phyloP scores from a whole-genome alignment of 768 basidiomycete species.

The Saitozyma sp. region DNA sequence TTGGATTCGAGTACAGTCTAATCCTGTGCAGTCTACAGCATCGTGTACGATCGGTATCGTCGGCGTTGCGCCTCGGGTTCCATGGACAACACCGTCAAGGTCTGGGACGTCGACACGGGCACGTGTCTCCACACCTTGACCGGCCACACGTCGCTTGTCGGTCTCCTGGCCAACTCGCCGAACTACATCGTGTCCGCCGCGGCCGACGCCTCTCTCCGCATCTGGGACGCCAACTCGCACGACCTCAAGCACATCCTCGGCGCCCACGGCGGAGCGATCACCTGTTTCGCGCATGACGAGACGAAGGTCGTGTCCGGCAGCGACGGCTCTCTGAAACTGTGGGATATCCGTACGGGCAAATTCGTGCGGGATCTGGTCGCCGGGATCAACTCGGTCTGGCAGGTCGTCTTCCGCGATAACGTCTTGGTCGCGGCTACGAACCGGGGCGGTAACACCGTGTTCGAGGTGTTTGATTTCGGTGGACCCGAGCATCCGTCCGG shows the following conservation, averaged over 20 bases:
- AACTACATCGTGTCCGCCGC: slow-evolving; percentile 92
- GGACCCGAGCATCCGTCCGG: slow-evolving; percentile 15
- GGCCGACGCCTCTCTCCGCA: slow-evolving; percentile 88
- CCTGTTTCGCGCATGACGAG: slow-evolving; percentile 98
- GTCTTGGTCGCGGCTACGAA: slow-evolving; percentile 84
- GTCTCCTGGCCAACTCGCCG: slow-evolving; percentile 82
- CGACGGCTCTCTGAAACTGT: slow-evolving; percentile 96
- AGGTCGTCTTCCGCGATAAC: slow-evolving; percentile 89
- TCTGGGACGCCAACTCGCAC: slow-evolving; percentile 89
- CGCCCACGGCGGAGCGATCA: slow-evolving; percentile 95
- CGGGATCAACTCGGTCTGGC: slow-evolving; percentile 94
- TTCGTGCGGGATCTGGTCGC: slow-evolving; percentile 85
- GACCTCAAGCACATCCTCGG: slow-evolving; percentile 76
- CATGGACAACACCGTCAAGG: slow-evolving; percentile 94
- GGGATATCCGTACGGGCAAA: slow-evolving; percentile 85
- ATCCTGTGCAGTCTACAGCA: slow-evolving; percentile 75
- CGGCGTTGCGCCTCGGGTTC: slow-evolving; percentile 94
- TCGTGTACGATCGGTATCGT: slow-evolving; percentile 81
- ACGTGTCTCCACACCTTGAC: slow-evolving; percentile 75
- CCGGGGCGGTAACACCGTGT: slow-evolving; percentile 51
- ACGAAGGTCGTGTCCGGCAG: slow-evolving; percentile 94
- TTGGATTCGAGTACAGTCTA: neutral
- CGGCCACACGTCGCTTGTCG: slow-evolving; percentile 93
- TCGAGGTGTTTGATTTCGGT: slow-evolving; percentile 52
- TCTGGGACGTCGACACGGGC: slow-evolving; percentile 86